Conservation (phyloP, 129 eudicot genomes). For the Saposhnikovia divaricata region DNA sequence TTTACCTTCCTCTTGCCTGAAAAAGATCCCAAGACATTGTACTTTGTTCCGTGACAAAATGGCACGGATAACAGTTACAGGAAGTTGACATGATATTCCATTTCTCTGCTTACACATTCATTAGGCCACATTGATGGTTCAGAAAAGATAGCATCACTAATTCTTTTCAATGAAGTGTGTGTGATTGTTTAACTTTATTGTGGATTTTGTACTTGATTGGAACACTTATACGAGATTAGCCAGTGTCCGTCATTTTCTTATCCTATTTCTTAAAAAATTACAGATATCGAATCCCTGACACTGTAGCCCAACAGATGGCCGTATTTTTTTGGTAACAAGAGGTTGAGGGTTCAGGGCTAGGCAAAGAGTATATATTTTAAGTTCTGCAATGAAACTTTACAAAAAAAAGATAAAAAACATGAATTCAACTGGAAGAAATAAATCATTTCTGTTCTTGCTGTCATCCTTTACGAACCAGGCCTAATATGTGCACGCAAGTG, state of each 20-base stretch:
- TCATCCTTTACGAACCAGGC: background rate
- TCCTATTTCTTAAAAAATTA: background rate
- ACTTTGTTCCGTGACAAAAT: background rate
- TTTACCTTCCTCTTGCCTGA: background rate
- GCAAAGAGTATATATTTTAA: background rate
- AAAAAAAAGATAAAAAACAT: background rate
- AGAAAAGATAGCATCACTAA: background rate
- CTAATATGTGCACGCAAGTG: background rate
- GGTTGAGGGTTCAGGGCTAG: background rate
- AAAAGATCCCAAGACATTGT: background rate
- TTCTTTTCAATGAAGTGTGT: background rate
- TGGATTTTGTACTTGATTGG: background rate
- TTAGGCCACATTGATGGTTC: background rate
- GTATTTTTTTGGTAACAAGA: background rate
- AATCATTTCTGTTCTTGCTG: background rate
- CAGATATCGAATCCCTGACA: background rate
- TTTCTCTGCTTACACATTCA: slow-evolving; percentile 1
- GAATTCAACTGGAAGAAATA: background rate
- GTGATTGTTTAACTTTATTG: background rate
- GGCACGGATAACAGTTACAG: background rate
- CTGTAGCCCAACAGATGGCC: background rate
- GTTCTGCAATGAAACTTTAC: background rate
- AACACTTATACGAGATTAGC: background rate
- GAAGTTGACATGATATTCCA: slow-evolving; percentile 4
- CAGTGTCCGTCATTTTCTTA: background rate